Conservation (phyloP, 108 stramenopile genomes). For the Nitzschia palea region DNA sequence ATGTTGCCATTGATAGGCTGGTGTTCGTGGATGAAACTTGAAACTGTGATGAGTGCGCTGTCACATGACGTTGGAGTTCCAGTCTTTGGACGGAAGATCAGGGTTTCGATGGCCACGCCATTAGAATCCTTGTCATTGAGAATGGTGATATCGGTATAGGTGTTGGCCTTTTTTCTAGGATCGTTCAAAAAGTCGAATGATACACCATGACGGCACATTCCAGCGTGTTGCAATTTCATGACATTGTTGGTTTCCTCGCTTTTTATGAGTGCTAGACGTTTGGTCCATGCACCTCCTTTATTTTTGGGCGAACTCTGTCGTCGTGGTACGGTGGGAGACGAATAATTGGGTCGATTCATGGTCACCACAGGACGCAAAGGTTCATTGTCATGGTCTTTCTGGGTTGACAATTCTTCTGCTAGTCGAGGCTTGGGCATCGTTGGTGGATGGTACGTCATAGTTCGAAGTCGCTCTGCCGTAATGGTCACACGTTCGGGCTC, state of each 20-base stretch:
- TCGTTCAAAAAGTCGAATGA: constrained; percentile 14
- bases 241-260: constrained; percentile 2
- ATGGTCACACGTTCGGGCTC: background rate
- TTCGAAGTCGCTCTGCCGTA: background rate
- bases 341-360: background rate
- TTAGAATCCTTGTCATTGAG: background rate
- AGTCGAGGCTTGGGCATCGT: background rate
- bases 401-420: background rate
- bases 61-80: constrained; percentile 1
- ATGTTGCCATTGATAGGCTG: background rate
- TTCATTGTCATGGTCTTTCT: background rate
- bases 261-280: constrained; percentile 15
- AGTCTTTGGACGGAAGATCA: background rate
- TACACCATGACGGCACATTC: constrained; percentile 1
- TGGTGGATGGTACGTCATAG: background rate
- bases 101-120: background rate
- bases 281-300: constrained; percentile 2
- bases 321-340: background rate
- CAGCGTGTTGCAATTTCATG: constrained; percentile 25
- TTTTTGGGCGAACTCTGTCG: background rate
- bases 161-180: constrained; percentile 32
- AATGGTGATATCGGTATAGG: constrained; percentile 36
- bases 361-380: background rate
- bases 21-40: constrained; percentile 29
- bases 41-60: constrained; percentile 1